Conservation (phyloP, 306 rosid genomes). For the Castanea sativa region DNA sequence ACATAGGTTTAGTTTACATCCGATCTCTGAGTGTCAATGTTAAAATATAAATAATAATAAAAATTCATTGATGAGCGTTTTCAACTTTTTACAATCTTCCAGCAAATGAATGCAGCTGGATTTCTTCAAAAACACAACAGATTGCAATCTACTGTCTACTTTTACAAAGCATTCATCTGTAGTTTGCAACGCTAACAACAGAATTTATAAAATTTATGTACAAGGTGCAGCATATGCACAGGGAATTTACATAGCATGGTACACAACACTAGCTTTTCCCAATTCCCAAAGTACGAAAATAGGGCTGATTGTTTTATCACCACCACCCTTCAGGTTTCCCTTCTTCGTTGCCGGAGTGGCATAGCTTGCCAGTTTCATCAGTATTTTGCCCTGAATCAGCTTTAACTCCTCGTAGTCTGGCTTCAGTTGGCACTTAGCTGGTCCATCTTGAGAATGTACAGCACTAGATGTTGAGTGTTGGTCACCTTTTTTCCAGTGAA, state of each 20-base stretch:
- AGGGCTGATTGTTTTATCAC: conserved; percentile 67
- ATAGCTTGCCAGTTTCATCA: conserved; percentile 23
- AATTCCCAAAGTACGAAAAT: conserved; percentile 65
- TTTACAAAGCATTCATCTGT: background rate
- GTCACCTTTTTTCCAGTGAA: conserved; percentile 26
- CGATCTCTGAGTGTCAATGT: no score
- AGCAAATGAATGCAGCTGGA: no score
- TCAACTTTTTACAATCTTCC: no score
- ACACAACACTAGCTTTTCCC: conserved; percentile 49
- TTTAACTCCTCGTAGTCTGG: conserved; percentile 46
- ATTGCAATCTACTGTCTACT: background rate
- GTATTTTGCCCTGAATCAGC: conserved; percentile 36
- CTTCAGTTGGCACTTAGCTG: conserved; percentile 38
- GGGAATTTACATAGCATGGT: background rate
- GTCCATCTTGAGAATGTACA: conserved; percentile 24
- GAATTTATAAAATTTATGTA: background rate
- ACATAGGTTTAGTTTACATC: no score
- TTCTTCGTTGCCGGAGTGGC: conserved; percentile 55
- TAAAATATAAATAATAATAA: no score
- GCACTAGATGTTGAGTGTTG: conserved; percentile 26
- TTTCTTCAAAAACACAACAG: background rate
- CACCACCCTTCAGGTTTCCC: conserved; percentile 40
- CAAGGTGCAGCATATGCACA: background rate
- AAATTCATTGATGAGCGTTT: no score
- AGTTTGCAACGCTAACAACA: background rate